Base-by-base conservation (phyloP, 345 rosid species). In the Eutrema japonicum region DNA sequence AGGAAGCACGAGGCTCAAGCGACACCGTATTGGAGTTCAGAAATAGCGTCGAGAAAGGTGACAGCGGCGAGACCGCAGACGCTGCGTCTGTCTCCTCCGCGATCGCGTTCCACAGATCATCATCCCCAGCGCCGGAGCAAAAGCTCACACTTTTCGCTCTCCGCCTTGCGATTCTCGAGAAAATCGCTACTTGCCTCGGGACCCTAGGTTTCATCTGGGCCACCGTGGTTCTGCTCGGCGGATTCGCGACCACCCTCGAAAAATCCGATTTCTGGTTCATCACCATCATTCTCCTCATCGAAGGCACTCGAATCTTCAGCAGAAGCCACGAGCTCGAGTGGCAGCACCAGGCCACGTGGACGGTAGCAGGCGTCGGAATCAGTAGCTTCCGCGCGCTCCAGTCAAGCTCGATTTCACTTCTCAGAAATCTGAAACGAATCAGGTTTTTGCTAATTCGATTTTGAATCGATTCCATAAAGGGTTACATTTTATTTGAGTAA, bases 201-300 rank as follows among this genome's bases (percentile, higher is more conserved):
- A 84, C 98, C 1, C 87, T 93, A 0, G 96, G 98, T 2, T 93
- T 93, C 65, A 89, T 90, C 72, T 90, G 98, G 98, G 98, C 96
- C 18, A 93, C 98, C 0, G 97, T 93, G 38, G 97, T 93, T 70
- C 97, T 90, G 6, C 86, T 93, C 0, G 98, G 97, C 0, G 98
- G 98, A 8, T 90, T 93, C 57, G 98, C 98, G 9, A 89, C 90
- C 73, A 85, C 92, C 14, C 80, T 93, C 51, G 96, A 93, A 36
- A 77, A 76, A 42, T 84, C 92, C 4, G 98, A 93, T 74, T 93
- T 93, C 61, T 90, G 97, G 98, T 80, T 87, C 70, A 78, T 93
- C 68, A 93, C 98, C 37, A 41, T 87, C 46, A 91, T 90, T 41
- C 78, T 91, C 73, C 72, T 93, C 74, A 85, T 93, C 9, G 98